Evolutionary conservation across 2,329 filamentous ascomycete genomes (phyloP).

Genomic region (Colletotrichum chlorophyti): DNA sequence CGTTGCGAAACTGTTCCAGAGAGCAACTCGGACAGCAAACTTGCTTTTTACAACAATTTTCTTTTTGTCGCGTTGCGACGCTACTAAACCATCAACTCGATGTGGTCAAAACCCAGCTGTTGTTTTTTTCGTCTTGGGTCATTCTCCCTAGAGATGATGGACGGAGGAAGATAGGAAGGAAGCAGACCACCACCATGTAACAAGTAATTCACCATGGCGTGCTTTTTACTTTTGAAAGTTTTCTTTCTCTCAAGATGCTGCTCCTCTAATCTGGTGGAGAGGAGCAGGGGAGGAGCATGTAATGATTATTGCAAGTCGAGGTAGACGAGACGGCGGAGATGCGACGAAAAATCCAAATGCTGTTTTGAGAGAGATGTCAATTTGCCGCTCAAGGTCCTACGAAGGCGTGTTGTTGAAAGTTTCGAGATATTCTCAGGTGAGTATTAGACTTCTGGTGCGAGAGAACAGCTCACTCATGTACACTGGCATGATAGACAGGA

Average conservation of each 20-base stretch:
- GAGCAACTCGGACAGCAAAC: conserved; percentile 16
- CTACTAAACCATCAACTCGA: conserved; percentile 15
- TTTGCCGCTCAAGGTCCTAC: no score
- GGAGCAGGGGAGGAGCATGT: conserved; percentile 3
- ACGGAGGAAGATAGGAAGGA: conserved; percentile 13
- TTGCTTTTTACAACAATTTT: conserved; percentile 18
- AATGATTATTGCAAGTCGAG: neutral
- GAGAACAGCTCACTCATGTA: no score
- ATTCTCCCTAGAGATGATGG: neutral
- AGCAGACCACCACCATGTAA: conserved; percentile 24
- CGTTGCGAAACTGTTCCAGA: conserved; percentile 11
- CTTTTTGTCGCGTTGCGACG: conserved; percentile 7
- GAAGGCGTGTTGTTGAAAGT: no score
- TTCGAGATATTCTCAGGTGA: no score
- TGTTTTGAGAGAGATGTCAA: neutral
- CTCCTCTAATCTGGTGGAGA: no score
- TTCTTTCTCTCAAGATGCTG: neutral
- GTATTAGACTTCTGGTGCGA: no score
- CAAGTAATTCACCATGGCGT: conserved; percentile 25
- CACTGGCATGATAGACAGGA: no score
- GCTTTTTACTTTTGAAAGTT: conserved; percentile 7
- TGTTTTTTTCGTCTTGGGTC: conserved; percentile 11
- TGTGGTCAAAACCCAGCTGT: conserved; percentile 12
- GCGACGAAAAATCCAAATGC: neutral
- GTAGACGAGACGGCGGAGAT: neutral